phyloP scores from a whole-genome alignment of 2,329 filamentous ascomycete genomes.

The Botryotinia globosa region DNA sequence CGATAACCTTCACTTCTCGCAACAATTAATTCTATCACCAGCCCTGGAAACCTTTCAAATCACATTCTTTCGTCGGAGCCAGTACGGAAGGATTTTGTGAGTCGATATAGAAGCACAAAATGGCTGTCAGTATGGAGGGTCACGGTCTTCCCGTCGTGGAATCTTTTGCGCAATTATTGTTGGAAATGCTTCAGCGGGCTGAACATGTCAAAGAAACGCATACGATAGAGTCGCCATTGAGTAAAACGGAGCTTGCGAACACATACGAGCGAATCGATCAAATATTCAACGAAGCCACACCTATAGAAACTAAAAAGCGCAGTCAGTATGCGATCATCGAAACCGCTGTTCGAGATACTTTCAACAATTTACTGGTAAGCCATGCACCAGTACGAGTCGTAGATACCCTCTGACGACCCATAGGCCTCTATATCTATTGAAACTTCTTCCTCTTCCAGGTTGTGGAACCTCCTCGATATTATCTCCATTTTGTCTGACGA shows the following conservation, averaged over 20 bases:
- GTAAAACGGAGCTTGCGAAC: slow-evolving; percentile 61
- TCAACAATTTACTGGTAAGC: slow-evolving; percentile 75
- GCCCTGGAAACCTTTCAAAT: background rate
- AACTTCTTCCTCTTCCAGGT: slow-evolving; percentile 71
- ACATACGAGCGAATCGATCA: slow-evolving; percentile 46
- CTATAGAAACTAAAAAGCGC: slow-evolving; percentile 40
- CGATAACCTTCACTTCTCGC: slow-evolving; percentile 6
- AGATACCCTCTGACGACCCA: slow-evolving; percentile 39
- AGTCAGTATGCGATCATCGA: slow-evolving; percentile 69
- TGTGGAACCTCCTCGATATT: slow-evolving; percentile 94
- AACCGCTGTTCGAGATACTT: slow-evolving; percentile 75
- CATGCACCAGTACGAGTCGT: slow-evolving; percentile 30
- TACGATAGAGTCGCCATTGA: slow-evolving; percentile 71
- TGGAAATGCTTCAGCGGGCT: slow-evolving; percentile 57
- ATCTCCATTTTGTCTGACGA: slow-evolving; percentile 84
- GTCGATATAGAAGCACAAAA: background rate
- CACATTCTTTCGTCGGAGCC: background rate
- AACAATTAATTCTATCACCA: slow-evolving; percentile 14
- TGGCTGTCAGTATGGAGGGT: slow-evolving; percentile 47
- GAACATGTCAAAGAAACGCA: slow-evolving; percentile 55
- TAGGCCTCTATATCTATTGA: slow-evolving; percentile 75
- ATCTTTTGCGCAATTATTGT: slow-evolving; percentile 53
- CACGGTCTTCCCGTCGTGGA: slow-evolving; percentile 53
- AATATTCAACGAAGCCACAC: slow-evolving; percentile 41
- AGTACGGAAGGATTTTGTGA: background rate